Evolutionary conservation across 805 yeast species (phyloP).

Genomic region (Yarrowia sp.): DNA sequence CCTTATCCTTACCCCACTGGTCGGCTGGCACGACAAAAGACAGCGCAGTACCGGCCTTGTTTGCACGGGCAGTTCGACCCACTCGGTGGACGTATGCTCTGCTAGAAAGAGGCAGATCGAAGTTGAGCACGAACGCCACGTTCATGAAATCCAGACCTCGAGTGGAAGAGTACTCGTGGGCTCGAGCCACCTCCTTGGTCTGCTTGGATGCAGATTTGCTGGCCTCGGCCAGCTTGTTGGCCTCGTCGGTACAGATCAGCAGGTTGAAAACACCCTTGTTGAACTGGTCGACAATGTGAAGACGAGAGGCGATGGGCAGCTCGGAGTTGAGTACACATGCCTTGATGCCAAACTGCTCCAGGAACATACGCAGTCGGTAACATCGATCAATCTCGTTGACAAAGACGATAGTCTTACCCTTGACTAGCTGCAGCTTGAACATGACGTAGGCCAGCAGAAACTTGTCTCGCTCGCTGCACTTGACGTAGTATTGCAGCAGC

Average conservation of each 20-base stretch:
- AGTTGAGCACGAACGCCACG: slow-evolving; percentile 94
- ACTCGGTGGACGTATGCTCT: slow-evolving; percentile 88
- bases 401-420: slow-evolving; percentile 86
- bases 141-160: slow-evolving; percentile 96
- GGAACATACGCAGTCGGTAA: slow-evolving; percentile 80
- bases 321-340: slow-evolving; percentile 89
- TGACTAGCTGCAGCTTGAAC: slow-evolving; percentile 78
- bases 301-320: slow-evolving; percentile 84
- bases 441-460: slow-evolving; percentile 87
- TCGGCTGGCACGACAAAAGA: slow-evolving; percentile 84
- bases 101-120: slow-evolving; percentile 87
- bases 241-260: slow-evolving; percentile 93
- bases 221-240: slow-evolving; percentile 49
- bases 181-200: slow-evolving; percentile 42
- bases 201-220: slow-evolving; percentile 27
- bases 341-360: slow-evolving; percentile 91
- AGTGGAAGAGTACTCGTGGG: slow-evolving; percentile 86
- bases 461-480: slow-evolving; percentile 84
- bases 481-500: slow-evolving; percentile 80
- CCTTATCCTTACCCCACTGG: slow-evolving; percentile 85
- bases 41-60: slow-evolving; percentile 89
- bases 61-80: slow-evolving; percentile 98
- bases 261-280: slow-evolving; percentile 83
- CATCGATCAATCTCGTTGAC: slow-evolving; percentile 96
- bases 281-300: slow-evolving; percentile 93